These are phyloP conservation scores for Cryomyces minteri DNA, from an alignment of 495 filamentous ascomycete species.

Conservation along the genomic window DNA sequence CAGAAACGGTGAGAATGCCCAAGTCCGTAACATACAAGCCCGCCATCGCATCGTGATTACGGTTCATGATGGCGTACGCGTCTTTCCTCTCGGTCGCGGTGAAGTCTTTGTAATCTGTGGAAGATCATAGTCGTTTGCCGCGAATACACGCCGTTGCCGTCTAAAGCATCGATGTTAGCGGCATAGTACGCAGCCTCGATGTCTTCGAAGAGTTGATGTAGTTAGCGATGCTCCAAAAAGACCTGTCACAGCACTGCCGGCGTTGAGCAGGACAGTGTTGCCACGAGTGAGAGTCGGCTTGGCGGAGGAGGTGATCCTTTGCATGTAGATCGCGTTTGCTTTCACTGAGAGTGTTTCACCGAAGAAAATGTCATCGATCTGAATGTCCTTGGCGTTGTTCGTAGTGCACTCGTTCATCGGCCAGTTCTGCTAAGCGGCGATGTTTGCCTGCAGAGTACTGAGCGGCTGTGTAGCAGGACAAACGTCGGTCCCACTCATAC, in stretches of 20 bases:
- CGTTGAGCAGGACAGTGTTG: slow-evolving; percentile 3
- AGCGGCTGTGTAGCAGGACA: neutral
- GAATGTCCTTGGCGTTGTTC: slow-evolving; percentile 11
- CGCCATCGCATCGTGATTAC: neutral
- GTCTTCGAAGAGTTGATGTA: slow-evolving; percentile 7
- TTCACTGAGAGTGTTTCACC: slow-evolving; percentile 20
- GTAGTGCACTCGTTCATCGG: slow-evolving; percentile 3
- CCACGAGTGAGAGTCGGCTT: neutral
- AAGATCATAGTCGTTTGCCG: slow-evolving; percentile 2
- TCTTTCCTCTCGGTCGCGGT: neutral
- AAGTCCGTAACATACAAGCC: slow-evolving; percentile 1
- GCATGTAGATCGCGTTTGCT: neutral
- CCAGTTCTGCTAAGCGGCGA: slow-evolving; percentile 31
- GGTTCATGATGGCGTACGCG: neutral
- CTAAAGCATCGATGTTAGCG: neutral
- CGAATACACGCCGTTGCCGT: neutral
- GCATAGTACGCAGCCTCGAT: neutral
- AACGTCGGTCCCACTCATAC: slow-evolving; percentile 15
- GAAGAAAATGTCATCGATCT: slow-evolving; percentile 29
- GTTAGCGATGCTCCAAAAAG: slow-evolving; percentile 1
- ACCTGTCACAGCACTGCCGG: slow-evolving; percentile 1
- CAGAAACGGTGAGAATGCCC: no score
- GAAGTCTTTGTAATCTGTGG: neutral
- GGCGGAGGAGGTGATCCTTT: slow-evolving; percentile 1
- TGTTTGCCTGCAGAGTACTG: slow-evolving; percentile 20